Percentiles rank a stretch among this genome's conserved stretches.
phyloP scores from a whole-genome alignment of 1,284 basidiomycete genomes.

The Sanghuangporus sanghuang region DNA sequence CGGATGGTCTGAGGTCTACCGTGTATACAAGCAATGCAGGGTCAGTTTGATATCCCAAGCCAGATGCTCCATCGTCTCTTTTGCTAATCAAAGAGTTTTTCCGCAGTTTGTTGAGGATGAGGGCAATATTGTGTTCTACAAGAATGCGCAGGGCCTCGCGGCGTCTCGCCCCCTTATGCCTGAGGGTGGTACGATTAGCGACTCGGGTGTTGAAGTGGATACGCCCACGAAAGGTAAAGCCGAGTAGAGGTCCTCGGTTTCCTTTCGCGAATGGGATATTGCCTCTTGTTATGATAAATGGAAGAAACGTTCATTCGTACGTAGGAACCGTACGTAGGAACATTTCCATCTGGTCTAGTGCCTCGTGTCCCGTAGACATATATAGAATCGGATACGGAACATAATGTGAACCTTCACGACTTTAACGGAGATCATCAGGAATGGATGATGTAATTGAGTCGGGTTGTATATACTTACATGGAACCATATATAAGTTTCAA shows the following conservation, averaged over 20 bases:
- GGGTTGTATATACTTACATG: no score
- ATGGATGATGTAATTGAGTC: no score
- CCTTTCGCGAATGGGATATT: background rate
- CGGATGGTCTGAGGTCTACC: constrained; percentile 75
- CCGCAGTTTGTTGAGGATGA: constrained; percentile 86
- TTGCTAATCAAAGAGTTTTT: constrained; percentile 12
- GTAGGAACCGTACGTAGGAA: no score
- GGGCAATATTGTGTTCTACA: constrained; percentile 89
- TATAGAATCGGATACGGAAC: no score
- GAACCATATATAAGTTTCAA: no score
- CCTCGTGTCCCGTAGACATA: no score
- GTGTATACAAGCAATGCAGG: constrained; percentile 74
- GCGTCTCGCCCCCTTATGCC: constrained; percentile 58
- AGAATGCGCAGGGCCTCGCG: constrained; percentile 80
- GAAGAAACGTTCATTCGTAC: no score
- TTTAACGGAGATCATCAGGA: no score
- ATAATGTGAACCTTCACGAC: no score
- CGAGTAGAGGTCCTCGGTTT: background rate
- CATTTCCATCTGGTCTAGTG: no score
- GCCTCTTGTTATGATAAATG: background rate
- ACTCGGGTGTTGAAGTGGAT: constrained; percentile 83
- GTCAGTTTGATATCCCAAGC: constrained; percentile 28
- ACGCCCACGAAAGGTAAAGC: background rate
- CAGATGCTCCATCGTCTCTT: constrained; percentile 2
- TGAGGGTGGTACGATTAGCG: constrained; percentile 57